A percentile compares a stretch with the other conserved stretches of the same genome.
phyloP scores from a whole-genome alignment of 2,329 filamentous ascomycete species.

The Domatiomyces globalis region DNA sequence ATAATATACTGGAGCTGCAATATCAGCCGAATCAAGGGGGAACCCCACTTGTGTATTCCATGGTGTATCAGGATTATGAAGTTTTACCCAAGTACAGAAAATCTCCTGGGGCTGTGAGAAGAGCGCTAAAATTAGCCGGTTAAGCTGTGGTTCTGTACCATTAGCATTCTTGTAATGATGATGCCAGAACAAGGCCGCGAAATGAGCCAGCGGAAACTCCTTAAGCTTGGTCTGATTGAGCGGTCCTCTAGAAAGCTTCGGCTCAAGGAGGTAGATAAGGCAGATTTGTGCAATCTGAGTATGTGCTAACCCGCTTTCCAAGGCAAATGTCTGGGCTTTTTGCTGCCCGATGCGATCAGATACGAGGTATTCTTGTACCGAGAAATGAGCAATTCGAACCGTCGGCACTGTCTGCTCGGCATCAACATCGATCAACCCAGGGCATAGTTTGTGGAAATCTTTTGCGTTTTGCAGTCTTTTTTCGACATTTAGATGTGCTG shows the following conservation, averaged over 20 bases:
- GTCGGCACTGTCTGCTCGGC: neutral
- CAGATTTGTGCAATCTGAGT: conserved; percentile 5
- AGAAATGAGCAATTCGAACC: conserved; percentile 21
- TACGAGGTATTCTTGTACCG: too few relatives aligned
- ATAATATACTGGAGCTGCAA: conserved; percentile 6
- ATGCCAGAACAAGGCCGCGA: conserved; percentile 8
- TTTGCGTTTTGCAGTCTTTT: conserved; percentile 6
- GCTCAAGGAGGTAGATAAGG: conserved; percentile 5
- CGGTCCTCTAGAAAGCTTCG: neutral
- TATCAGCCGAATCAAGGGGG: neutral
- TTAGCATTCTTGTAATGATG: conserved; percentile 3
- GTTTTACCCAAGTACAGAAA: neutral
- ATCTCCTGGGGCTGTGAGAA: neutral
- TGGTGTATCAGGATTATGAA: neutral
- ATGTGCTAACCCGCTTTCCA: too few relatives aligned
- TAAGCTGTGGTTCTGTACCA: neutral
- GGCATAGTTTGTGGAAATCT: conserved; percentile 16
- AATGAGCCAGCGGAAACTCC: conserved; percentile 5
- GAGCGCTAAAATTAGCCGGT: neutral
- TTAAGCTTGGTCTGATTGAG: conserved; percentile 1
- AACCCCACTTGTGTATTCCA: neutral
- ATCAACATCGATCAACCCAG: conserved; percentile 16
- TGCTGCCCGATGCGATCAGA: conserved; percentile 17
- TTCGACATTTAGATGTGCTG: conserved; percentile 16
- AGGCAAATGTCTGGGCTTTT: neutral